Conservation (phyloP, 2,329 filamentous ascomycete genomes). For the Colletotrichum camelliae region DNA sequence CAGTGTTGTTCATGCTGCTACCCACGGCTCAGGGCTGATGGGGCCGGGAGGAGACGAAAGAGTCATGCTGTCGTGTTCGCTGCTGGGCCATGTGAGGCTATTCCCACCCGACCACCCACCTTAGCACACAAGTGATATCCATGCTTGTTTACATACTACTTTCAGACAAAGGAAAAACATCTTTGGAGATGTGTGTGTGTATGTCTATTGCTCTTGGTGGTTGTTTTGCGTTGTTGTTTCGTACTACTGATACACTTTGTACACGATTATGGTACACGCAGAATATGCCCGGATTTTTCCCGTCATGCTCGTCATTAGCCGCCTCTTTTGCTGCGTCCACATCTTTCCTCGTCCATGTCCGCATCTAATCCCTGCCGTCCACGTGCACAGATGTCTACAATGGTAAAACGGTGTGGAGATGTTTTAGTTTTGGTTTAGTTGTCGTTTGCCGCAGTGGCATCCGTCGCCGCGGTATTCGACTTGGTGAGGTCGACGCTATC, state of each 20-base stretch:
- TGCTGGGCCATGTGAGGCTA: neutral
- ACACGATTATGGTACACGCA: conserved; percentile 21
- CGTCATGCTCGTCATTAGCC: conserved; percentile 20
- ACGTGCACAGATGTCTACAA: neutral
- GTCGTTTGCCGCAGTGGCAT: conserved; percentile 38
- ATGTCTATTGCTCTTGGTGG: conserved; percentile 10
- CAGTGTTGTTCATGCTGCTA: neutral
- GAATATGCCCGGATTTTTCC: conserved; percentile 8
- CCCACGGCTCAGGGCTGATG: neutral
- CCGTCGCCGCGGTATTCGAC: conserved; percentile 30
- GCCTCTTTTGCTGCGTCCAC: neutral
- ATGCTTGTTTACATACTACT: neutral
- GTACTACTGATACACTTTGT: conserved; percentile 19
- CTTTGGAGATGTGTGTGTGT: conserved; percentile 5
- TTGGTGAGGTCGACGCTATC: conserved; percentile 18
- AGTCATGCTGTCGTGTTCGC: neutral
- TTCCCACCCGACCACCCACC: neutral
- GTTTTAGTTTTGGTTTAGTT: neutral
- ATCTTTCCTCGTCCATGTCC: neutral
- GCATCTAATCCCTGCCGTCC: neutral
- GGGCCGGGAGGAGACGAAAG: neutral
- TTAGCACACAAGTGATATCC: neutral
- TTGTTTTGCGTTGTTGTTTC: neutral
- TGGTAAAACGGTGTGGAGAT: neutral
- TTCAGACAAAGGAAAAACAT: neutral